Conservation (phyloP, 805 yeast species). For the Teunomyces tritomae region DNA sequence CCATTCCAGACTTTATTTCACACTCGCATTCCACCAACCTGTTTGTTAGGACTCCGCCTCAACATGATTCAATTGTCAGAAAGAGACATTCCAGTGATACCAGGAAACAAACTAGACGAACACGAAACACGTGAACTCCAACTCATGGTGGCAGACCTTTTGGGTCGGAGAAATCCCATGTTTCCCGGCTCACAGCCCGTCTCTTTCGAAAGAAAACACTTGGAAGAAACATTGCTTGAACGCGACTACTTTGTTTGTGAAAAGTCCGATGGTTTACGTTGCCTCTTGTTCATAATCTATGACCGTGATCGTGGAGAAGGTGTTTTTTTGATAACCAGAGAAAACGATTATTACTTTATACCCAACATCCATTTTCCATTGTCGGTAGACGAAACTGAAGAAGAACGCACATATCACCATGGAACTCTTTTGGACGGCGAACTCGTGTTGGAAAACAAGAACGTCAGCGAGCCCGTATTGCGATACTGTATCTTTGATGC, state of each 20-base stretch:
- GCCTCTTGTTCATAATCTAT: constrained; percentile 65
- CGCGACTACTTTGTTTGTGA: constrained; percentile 94
- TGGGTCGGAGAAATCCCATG: constrained; percentile 48
- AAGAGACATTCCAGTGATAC: constrained; percentile 75
- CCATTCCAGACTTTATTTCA: too few species aligned
- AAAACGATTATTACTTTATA: constrained; percentile 78
- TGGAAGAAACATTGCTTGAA: constrained; percentile 55
- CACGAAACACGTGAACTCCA: constrained; percentile 67
- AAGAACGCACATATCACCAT: constrained; percentile 63
- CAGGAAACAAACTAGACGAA: constrained; percentile 77
- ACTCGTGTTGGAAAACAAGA: constrained; percentile 72
- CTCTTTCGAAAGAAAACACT: constrained; percentile 75
- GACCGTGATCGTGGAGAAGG: constrained; percentile 82
- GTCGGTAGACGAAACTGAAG: constrained; percentile 34
- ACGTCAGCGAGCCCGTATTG: constrained; percentile 47
- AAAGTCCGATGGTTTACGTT: constrained; percentile 90
- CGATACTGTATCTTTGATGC: constrained; percentile 91
- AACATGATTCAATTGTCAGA: constrained; percentile 36
- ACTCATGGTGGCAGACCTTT: constrained; percentile 64
- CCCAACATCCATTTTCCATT: constrained; percentile 84
- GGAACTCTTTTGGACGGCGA: constrained; percentile 96
- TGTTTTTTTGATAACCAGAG: constrained; percentile 83
- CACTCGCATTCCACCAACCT: neutral
- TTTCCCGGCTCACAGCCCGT: constrained; percentile 97
- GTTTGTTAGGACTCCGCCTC: neutral